These are phyloP conservation scores for Chrysochromulina parva DNA, from an alignment of 78 protist species.

Conservation along the genomic window DNA sequence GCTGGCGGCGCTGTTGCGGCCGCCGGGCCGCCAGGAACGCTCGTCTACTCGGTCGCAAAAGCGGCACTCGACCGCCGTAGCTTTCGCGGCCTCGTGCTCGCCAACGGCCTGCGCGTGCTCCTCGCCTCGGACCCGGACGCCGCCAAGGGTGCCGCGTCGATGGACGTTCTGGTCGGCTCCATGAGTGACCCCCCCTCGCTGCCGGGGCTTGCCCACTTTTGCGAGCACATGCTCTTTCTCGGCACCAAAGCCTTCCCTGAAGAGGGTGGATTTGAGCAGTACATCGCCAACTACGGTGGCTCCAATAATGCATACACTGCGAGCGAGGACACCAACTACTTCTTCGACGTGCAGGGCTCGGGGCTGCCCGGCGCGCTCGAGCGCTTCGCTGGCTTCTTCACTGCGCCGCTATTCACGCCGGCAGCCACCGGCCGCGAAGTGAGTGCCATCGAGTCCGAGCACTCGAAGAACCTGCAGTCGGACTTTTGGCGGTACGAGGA, in stretches of 20 bases:
- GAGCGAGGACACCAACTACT: constrained; percentile 53
- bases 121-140: constrained; percentile 10
- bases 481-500: background rate
- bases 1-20: no score
- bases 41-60: background rate
- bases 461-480: background rate
- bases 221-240: constrained; percentile 78
- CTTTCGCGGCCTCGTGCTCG: constrained; percentile 2
- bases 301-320: constrained; percentile 69
- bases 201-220: constrained; percentile 71
- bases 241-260: constrained; percentile 56
- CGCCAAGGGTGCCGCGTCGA: constrained; percentile 43
- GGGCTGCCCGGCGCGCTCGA: constrained; percentile 25
- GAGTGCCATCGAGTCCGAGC: constrained; percentile 12
- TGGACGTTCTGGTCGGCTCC: constrained; percentile 50
- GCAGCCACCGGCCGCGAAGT: background rate
- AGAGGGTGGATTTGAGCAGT: constrained; percentile 48
- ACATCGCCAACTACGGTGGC: constrained; percentile 63
- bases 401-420: constrained; percentile 6
- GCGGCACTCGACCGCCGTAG: background rate
- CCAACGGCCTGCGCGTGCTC: constrained; percentile 26
- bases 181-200: constrained; percentile 34
- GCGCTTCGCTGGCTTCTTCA: background rate
- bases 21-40: no score
- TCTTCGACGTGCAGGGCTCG: constrained; percentile 29